Conservation (phyloP, 1,284 basidiomycete genomes). For the Schizophyllum amplum region DNA sequence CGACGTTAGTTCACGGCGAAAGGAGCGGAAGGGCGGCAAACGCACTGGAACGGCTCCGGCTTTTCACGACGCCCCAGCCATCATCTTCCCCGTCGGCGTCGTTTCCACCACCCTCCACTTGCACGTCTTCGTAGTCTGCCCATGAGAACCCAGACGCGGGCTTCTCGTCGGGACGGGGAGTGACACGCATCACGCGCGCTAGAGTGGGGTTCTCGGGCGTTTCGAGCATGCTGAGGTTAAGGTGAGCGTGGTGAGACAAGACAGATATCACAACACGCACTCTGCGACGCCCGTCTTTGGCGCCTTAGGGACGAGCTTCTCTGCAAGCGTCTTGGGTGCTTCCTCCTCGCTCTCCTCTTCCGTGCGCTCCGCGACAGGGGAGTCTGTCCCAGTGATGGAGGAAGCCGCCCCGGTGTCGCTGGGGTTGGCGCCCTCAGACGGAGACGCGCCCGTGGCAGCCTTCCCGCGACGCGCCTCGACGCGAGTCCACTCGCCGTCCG, state of each 20-base stretch:
- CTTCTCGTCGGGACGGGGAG: slow-evolving; percentile 42
- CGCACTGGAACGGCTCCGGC: slow-evolving; percentile 42
- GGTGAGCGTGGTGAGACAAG: slow-evolving; percentile 2
- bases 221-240: slow-evolving; percentile 46
- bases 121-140: slow-evolving; percentile 62
- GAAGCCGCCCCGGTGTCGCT: slow-evolving; percentile 49
- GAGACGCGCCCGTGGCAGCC: slow-evolving; percentile 5
- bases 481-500: slow-evolving; percentile 52
- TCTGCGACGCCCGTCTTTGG: slow-evolving; percentile 60
- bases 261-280: slow-evolving; percentile 30
- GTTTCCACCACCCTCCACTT: slow-evolving; percentile 26
- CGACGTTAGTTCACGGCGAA: slow-evolving; percentile 1
- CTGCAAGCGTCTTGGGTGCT: slow-evolving; percentile 40
- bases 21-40: slow-evolving; percentile 14
- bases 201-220: slow-evolving; percentile 45
- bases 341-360: slow-evolving; percentile 27
- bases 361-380: slow-evolving; percentile 37
- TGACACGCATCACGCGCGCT: slow-evolving; percentile 56
- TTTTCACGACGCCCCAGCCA: slow-evolving; percentile 66
- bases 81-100: slow-evolving; percentile 51
- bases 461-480: slow-evolving; percentile 29
- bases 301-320: slow-evolving; percentile 50
- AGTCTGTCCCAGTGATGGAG: slow-evolving; percentile 46
- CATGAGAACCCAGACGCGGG: slow-evolving; percentile 62
- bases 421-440: slow-evolving; percentile 30